A percentile compares a stretch with the other conserved stretches of the same genome.
Conservation (phyloP, 345 rosid species). For the Stellera chamaejasme region DNA sequence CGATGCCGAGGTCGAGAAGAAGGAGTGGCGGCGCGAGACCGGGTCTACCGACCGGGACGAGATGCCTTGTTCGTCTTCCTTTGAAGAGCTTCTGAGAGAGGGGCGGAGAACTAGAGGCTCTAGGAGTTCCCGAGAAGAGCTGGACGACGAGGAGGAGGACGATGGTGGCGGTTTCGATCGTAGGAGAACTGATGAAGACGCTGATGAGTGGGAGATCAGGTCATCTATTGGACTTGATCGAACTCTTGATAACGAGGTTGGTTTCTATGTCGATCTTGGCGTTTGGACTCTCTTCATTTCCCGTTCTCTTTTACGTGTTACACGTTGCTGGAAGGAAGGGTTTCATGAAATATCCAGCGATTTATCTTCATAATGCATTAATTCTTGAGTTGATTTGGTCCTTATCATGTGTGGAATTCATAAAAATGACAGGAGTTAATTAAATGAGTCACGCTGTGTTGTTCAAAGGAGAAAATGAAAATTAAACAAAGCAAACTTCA, state of each 20-base stretch:
- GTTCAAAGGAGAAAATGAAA: background rate
- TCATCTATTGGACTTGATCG: conserved; percentile 67
- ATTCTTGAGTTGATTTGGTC: background rate
- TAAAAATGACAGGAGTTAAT: background rate
- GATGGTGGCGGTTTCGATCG: conserved; percentile 19
- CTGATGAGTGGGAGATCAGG: conserved; percentile 66
- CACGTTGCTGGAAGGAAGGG: background rate
- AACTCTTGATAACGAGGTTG: conserved; percentile 78
- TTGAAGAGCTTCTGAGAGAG: conserved; percentile 25
- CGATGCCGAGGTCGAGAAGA: conserved; percentile 33
- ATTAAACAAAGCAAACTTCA: background rate
- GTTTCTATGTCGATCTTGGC: background rate
- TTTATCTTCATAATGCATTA: background rate
- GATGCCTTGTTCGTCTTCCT: conserved; percentile 43
- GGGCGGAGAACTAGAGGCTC: conserved; percentile 14
- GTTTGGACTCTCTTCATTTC: background rate
- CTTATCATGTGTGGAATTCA: background rate
- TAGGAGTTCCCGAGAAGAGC: conserved; percentile 13
- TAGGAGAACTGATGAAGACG: conserved; percentile 21
- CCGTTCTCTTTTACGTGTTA: background rate
- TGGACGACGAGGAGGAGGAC: conserved; percentile 33
- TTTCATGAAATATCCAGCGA: background rate
- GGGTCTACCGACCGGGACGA: conserved; percentile 33
- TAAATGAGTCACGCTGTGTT: background rate
- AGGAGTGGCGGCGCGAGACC: conserved; percentile 19